Percentiles rank a stretch among this genome's conserved stretches.
Evolutionary conservation across 768 basidiomycete species (phyloP).

Genomic region (Rhizopogon sp.): DNA sequence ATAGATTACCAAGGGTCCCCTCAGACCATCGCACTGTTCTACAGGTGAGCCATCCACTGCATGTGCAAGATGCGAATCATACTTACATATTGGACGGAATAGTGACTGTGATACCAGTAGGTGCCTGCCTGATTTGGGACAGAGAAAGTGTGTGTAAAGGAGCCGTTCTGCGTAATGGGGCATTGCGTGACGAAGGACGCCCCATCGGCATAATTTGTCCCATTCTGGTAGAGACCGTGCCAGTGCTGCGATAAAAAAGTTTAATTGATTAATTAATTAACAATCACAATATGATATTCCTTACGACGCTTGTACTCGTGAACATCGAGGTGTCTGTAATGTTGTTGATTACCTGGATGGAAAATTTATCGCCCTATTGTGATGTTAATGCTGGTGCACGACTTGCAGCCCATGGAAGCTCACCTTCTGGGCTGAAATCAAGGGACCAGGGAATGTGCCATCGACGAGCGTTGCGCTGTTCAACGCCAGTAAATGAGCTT

Average conservation of each 20-base stretch:
- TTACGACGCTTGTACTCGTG: slow-evolving; percentile 35
- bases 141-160: not conserved
- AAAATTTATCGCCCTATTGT: slow-evolving; percentile 21
- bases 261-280: too few relatives aligned
- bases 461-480: slow-evolving; percentile 1
- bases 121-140: too few relatives aligned
- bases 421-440: too few relatives aligned
- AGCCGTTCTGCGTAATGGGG: slow-evolving; percentile 29
- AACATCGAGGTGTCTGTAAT: slow-evolving; percentile 44
- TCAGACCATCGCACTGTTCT: slow-evolving; percentile 13
- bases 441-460: too few relatives aligned
- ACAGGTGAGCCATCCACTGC: slow-evolving; percentile 26
- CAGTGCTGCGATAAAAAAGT: too few relatives aligned
- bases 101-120: too few relatives aligned
- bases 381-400: not conserved
- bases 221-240: too few relatives aligned
- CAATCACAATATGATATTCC: too few relatives aligned
- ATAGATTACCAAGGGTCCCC: too few relatives aligned
- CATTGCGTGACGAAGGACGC: slow-evolving; percentile 38
- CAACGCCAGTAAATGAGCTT: too few relatives aligned
- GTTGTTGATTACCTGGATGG: slow-evolving; percentile 30
- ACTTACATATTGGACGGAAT: slow-evolving; percentile 18
- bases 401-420: not conserved
- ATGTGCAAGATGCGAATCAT: slow-evolving; percentile 7
- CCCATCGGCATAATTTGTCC: slow-evolving; percentile 18